Percentiles rank a stretch among this genome's conserved stretches.
Evolutionary conservation across 495 filamentous ascomycete species (phyloP).

Genomic region (Penicillium paradoxum): DNA sequence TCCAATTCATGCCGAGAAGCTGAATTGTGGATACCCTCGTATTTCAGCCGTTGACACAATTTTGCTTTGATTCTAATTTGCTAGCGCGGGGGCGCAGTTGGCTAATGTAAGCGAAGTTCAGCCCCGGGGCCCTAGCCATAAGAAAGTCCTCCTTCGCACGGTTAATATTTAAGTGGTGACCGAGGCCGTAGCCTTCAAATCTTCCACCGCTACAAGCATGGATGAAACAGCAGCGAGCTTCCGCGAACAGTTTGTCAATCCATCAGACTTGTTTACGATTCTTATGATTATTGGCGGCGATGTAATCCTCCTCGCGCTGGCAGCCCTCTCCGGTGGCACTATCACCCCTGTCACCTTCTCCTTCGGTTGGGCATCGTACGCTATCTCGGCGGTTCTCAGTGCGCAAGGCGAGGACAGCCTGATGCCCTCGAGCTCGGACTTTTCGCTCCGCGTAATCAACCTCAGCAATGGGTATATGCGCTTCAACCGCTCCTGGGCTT

Average conservation of each 20-base stretch:
- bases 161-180: too few relatives aligned
- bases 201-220: not conserved
- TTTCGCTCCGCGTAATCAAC: constrained; percentile 38
- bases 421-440: constrained; percentile 21
- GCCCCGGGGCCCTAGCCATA: not conserved
- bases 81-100: too few relatives aligned
- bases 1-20: too few relatives aligned
- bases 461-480: constrained; percentile 35
- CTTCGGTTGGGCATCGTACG: constrained; percentile 51
- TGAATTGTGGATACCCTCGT: not conserved
- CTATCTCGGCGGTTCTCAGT: constrained; percentile 33
- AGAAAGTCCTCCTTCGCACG: not conserved
- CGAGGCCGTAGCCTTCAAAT: not conserved
- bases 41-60: not conserved
- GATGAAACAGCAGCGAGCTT: not conserved
- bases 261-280: constrained; percentile 36
- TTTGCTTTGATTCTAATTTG: not conserved
- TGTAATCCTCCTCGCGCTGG: constrained; percentile 44
- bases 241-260: constrained; percentile 24
- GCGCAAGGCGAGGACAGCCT: constrained; percentile 44
- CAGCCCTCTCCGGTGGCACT: constrained; percentile 32
- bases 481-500: constrained; percentile 44
- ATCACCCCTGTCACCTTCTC: constrained; percentile 50
- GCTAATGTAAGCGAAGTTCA: not conserved
- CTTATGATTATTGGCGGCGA: constrained; percentile 48